phyloP scores from a whole-genome alignment of 805 yeast genomes.

The Candida easanensis region DNA sequence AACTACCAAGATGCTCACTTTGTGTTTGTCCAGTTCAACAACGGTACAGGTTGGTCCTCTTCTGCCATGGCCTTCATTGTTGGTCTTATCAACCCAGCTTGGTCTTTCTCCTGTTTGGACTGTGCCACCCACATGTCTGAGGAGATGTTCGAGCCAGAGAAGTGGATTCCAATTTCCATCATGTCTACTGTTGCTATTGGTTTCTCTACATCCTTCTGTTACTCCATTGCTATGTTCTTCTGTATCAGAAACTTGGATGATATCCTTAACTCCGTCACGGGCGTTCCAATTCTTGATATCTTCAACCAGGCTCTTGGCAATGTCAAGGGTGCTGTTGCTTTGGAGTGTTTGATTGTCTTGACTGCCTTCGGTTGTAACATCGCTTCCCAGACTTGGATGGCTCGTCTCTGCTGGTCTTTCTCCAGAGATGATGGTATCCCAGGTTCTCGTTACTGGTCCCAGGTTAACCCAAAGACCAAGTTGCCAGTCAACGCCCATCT shows the following conservation, averaged over 20 bases:
- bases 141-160: slow-evolving; percentile 52
- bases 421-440: slow-evolving; percentile 64
- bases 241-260: slow-evolving; percentile 50
- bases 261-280: slow-evolving; percentile 47
- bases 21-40: slow-evolving; percentile 52
- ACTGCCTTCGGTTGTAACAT: slow-evolving; percentile 60
- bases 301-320: slow-evolving; percentile 54
- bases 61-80: slow-evolving; percentile 61
- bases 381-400: slow-evolving; percentile 66
- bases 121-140: slow-evolving; percentile 74
- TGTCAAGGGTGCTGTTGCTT: slow-evolving; percentile 52
- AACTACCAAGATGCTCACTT: slow-evolving; percentile 47
- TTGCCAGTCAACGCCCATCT: slow-evolving; percentile 62
- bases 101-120: slow-evolving; percentile 69
- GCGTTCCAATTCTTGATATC: slow-evolving; percentile 62
- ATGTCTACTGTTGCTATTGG: slow-evolving; percentile 65
- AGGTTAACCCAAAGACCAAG: slow-evolving; percentile 43
- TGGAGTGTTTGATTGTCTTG: slow-evolving; percentile 46
- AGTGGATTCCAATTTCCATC: slow-evolving; percentile 59
- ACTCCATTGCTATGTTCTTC: slow-evolving; percentile 56
- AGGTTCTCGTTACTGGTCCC: slow-evolving; percentile 47
- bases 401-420: slow-evolving; percentile 66
- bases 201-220: slow-evolving; percentile 53
- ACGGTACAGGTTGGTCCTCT: slow-evolving; percentile 59
- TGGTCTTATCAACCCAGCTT: slow-evolving; percentile 69